Percentiles rank a stretch among this genome's conserved stretches.
phyloP scores from a whole-genome alignment of 768 basidiomycete genomes.

The Termitomyces heimii region DNA sequence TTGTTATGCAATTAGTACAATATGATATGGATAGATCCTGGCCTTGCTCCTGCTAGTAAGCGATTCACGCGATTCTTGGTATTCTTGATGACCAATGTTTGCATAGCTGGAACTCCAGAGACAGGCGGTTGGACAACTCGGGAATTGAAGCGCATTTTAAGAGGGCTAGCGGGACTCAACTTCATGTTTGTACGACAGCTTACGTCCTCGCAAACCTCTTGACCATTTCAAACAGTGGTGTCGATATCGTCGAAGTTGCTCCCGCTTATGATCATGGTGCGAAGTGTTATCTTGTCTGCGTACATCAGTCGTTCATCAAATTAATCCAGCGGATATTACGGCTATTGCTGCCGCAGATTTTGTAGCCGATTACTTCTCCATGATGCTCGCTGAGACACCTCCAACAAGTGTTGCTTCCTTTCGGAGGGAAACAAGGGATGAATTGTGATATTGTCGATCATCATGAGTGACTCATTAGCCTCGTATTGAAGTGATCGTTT shows the following conservation, averaged over 20 bases:
- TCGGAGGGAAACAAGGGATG: conserved; percentile 1
- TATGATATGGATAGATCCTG: conserved; percentile 46
- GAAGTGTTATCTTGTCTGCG: conserved; percentile 9
- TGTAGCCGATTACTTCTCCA: conserved; percentile 61
- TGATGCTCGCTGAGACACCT: conserved; percentile 44
- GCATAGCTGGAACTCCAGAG: conserved; percentile 75
- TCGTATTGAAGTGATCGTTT: background rate
- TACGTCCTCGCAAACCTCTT: background rate
- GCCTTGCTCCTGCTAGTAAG: conserved; percentile 74
- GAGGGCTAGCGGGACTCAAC: conserved; percentile 74
- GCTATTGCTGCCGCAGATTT: conserved; percentile 64
- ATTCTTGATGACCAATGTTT: background rate
- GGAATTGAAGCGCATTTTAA: conserved; percentile 74
- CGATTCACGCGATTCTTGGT: conserved; percentile 5
- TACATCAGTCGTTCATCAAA: background rate
- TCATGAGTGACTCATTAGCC: background rate
- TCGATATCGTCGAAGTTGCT: conserved; percentile 69
- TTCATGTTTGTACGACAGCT: conserved; percentile 52
- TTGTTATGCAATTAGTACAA: background rate
- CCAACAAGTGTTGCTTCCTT: conserved; percentile 9
- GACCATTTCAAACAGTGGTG: conserved; percentile 37
- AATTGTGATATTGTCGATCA: conserved; percentile 4
- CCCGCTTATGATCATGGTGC: conserved; percentile 69
- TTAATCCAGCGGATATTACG: conserved; percentile 52
- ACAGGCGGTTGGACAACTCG: conserved; percentile 82